Base-by-base conservation (phyloP, 1,284 basidiomycete species). In the Malassezia cuniculi region DNA sequence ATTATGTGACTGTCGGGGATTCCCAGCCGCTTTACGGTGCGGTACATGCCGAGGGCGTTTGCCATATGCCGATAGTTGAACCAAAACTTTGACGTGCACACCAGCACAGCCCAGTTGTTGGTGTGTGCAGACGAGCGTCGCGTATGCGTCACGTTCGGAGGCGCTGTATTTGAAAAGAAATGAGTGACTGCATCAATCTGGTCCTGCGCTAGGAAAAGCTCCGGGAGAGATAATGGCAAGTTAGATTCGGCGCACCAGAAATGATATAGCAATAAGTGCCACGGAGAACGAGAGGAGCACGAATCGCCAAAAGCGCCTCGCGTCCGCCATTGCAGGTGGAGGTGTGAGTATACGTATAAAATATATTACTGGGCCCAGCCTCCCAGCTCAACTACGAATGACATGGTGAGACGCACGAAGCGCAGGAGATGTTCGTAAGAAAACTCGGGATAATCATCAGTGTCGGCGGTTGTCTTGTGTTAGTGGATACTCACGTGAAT, bases 41-140 rank as follows among this genome's bases (percentile, higher is more conserved):
- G 83, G 66, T 97, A 97, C 87, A 97, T 94, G 58, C 87, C 89
- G 9, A 97, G 75, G 0, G 89, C 83, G 70, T 97, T 97, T 11
- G 90, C 81, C 81, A 95, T 94, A 68, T 97, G 90, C 82, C 90
- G 74, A 62, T 97, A 97, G 68, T 97, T 97, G 75, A 97, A 95
- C 89, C 89, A 94, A 66, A 89, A 94, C 46, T 89, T 71, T 5
- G 85, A 90, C 1, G 93, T 76, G 60, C 84, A 89, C 1, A 95
- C 87, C 17, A 97, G 73, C 1, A 99, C 89, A 0, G 90, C 90
- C 90, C 90, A 97, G 68, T 97, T 97, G 66, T 95, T 97, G 2
- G 90, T 66, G 31, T 68, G 66, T 2, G 37, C 11, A 2, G 39
- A 35, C 4, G 25, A 34, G 3, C 46, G 38, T 1, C 39, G 37